These are phyloP conservation scores for Sonneratia alba DNA, from an alignment of 345 rosid species.

Conservation along the genomic window DNA sequence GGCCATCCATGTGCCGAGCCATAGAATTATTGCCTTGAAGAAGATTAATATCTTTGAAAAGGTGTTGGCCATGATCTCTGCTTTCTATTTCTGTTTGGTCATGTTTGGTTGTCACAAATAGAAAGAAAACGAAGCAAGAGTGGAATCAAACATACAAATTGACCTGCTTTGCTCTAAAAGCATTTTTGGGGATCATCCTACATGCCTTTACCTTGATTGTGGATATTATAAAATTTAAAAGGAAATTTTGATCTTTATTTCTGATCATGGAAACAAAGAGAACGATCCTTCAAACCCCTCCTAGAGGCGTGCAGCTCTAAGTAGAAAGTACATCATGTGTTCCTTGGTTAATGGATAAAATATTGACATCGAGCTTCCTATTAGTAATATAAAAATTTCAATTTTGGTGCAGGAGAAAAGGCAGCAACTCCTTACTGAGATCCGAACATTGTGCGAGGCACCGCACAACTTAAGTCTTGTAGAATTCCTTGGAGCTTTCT, in stretches of 20 bases:
- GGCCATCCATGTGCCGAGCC: constrained; percentile 85
- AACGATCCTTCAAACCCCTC: neutral
- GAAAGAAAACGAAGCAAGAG: neutral
- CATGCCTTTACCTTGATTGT: neutral
- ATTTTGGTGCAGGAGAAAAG: constrained; percentile 67
- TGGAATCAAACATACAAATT: no score
- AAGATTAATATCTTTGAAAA: constrained; percentile 84
- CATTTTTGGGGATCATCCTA: neutral
- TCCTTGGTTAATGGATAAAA: neutral
- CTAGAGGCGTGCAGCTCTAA: neutral
- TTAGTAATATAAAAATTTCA: neutral
- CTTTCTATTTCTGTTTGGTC: neutral
- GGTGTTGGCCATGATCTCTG: constrained; percentile 23
- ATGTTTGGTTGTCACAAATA: neutral
- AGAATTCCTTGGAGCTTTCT: constrained; percentile 93
- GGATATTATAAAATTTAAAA: neutral
- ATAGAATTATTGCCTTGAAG: constrained; percentile 80
- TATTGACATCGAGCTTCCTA: neutral
- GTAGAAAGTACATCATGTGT: neutral
- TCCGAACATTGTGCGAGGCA: constrained; percentile 87
- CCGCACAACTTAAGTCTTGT: constrained; percentile 88
- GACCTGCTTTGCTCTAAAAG: no score
- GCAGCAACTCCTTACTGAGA: constrained; percentile 87
- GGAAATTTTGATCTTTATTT: neutral
- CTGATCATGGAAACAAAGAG: neutral